These are phyloP conservation scores for Ceratocystiopsis brevicomis DNA, from an alignment of 2,329 filamentous ascomycete species.

Conservation along the genomic window DNA sequence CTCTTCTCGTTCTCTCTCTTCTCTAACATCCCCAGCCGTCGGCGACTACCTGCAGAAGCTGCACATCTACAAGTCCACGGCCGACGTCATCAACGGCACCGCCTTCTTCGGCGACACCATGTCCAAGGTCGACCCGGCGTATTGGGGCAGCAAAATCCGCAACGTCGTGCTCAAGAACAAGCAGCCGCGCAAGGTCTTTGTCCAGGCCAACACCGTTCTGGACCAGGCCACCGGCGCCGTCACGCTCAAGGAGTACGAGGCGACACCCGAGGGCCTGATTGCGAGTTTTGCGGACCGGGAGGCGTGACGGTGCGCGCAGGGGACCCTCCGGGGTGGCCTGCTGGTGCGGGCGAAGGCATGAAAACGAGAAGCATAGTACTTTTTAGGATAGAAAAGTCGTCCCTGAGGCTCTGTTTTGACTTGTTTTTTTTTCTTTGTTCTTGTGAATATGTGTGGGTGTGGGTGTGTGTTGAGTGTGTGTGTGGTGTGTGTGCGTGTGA, in stretches of 20 bases:
- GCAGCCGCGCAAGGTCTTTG: conserved; percentile 77
- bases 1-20: neutral
- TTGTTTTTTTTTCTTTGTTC: conserved; percentile 1
- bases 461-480: neutral
- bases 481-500: neutral
- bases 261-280: conserved; percentile 62
- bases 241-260: conserved; percentile 67
- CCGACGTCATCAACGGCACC: conserved; percentile 59
- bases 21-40: conserved; percentile 34
- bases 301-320: neutral
- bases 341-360: neutral
- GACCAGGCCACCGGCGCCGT: conserved; percentile 51
- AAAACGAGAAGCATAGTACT: neutral
- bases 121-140: conserved; percentile 62
- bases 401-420: neutral
- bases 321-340: no score
- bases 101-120: conserved; percentile 60
- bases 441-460: no score
- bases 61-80: conserved; percentile 82
- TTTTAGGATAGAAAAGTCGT: neutral
- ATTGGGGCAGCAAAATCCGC: conserved; percentile 66
- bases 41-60: conserved; percentile 77
- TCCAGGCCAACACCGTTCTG: conserved; percentile 76
- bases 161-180: conserved; percentile 58
- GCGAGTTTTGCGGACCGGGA: conserved; percentile 57